These are phyloP conservation scores for Candida incommunis DNA, from an alignment of 805 yeast species.

Conservation along the genomic window DNA sequence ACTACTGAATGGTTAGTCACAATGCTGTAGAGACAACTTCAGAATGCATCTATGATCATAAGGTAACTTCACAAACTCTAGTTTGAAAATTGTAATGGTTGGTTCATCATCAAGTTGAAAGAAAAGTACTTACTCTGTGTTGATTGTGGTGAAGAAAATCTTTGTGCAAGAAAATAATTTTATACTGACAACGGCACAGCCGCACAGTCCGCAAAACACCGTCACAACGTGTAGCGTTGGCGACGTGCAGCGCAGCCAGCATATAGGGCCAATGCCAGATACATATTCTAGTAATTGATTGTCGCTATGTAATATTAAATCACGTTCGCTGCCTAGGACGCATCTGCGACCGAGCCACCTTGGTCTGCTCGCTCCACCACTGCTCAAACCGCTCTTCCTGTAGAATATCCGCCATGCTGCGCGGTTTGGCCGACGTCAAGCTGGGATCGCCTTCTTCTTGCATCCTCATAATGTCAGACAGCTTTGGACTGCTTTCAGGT, in stretches of 20 bases:
- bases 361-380: constrained; percentile 72
- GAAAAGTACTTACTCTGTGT: background rate
- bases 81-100: constrained; percentile 35
- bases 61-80: constrained; percentile 47
- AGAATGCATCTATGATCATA: constrained; percentile 32
- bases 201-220: too few relatives aligned
- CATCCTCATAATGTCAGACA: constrained; percentile 16
- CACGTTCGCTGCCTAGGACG: too few relatives aligned
- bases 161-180: background rate
- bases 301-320: too few relatives aligned
- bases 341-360: background rate
- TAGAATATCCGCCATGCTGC: constrained; percentile 53
- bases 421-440: constrained; percentile 23
- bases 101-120: constrained; percentile 30
- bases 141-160: background rate
- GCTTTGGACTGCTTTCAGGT: constrained; percentile 1
- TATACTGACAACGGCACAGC: background rate
- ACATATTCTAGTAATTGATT: too few relatives aligned
- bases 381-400: constrained; percentile 72
- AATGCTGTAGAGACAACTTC: constrained; percentile 14
- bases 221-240: background rate
- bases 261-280: too few relatives aligned
- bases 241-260: constrained; percentile 14
- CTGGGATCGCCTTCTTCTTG: constrained; percentile 29
- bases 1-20: too few relatives aligned